A percentile compares a stretch with the other conserved stretches of the same genome.
Evolutionary conservation across 345 rosid genomes (phyloP).

Genomic region (Boechera divaricarpa): DNA sequence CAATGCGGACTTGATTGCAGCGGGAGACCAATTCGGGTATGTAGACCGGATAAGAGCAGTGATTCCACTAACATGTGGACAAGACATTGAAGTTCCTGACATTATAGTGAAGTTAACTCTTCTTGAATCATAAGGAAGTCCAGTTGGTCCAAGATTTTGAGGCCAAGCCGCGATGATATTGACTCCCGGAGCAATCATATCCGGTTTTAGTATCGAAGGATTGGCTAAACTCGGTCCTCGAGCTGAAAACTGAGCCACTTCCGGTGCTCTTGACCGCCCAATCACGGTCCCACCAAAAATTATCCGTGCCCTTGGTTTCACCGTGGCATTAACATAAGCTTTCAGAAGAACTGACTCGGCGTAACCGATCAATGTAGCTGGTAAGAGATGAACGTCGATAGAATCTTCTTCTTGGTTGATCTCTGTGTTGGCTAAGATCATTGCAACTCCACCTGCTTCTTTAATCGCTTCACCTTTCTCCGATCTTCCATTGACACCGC

Average conservation of each 20-base stretch:
- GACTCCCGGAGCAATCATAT: conserved; percentile 90
- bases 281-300: conserved; percentile 69
- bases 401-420: conserved; percentile 85
- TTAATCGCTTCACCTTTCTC: conserved; percentile 84
- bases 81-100: conserved; percentile 99
- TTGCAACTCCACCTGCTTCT: conserved; percentile 95
- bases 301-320: conserved; percentile 65
- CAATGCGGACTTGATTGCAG: conserved; percentile 87
- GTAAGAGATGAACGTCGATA: conserved; percentile 81
- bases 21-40: conserved; percentile 82
- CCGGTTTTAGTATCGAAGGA: conserved; percentile 84
- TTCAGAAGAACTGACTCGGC: conserved; percentile 62
- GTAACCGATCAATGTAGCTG: conserved; percentile 73
- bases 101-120: conserved; percentile 89
- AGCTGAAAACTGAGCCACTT: conserved; percentile 88
- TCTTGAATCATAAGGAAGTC: conserved; percentile 81
- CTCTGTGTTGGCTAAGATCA: conserved; percentile 82
- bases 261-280: conserved; percentile 77
- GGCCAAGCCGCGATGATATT: conserved; percentile 99
- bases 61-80: conserved; percentile 92
- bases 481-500: conserved; percentile 86
- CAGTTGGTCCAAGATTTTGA: conserved; percentile 81
- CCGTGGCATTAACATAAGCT: conserved; percentile 71
- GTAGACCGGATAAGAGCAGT: conserved; percentile 72
- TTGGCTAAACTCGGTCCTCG: conserved; percentile 85